These are phyloP conservation scores for Colletotrichum caudatum DNA, from an alignment of 2,329 filamentous ascomycete species.

Conservation along the genomic window DNA sequence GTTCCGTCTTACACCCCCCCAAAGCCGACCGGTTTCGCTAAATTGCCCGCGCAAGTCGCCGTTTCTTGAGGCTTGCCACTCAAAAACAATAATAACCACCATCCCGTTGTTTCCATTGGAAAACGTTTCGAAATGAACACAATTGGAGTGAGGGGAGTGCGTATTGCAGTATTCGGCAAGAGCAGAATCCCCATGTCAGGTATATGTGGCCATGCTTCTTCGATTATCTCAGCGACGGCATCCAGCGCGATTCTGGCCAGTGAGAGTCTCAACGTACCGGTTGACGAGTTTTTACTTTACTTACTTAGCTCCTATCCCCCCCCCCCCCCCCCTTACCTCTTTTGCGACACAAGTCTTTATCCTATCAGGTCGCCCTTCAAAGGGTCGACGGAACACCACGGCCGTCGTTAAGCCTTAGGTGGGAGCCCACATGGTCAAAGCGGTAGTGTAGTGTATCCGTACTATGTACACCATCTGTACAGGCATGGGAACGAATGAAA, in stretches of 20 bases:
- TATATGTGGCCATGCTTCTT: too few relatives aligned
- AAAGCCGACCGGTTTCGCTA: slow-evolving; percentile 5
- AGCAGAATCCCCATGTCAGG: too few relatives aligned
- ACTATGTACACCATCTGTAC: not conserved
- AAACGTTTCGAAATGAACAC: not conserved
- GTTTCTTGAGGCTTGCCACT: slow-evolving; percentile 5
- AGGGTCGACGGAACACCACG: slow-evolving; percentile 3
- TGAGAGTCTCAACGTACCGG: too few relatives aligned
- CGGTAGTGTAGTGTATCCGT: not conserved
- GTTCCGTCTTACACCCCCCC: not conserved
- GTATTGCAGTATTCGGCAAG: too few relatives aligned
- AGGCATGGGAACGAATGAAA: not conserved
- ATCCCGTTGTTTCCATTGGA: not conserved
- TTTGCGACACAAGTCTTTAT: slow-evolving; percentile 31
- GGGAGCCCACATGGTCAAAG: slow-evolving; percentile 30
- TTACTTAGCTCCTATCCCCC: not conserved
- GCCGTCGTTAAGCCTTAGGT: slow-evolving; percentile 16
- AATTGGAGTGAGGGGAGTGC: not conserved
- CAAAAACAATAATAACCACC: not conserved
- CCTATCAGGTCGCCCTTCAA: slow-evolving; percentile 29
- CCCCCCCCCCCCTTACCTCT: not conserved
- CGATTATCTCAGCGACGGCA: too few relatives aligned
- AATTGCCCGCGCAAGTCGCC: not conserved
- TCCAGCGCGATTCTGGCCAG: too few relatives aligned
- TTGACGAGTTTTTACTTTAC: too few relatives aligned